phyloP scores from a whole-genome alignment of 306 rosid genomes.

The Lupinus albus region DNA sequence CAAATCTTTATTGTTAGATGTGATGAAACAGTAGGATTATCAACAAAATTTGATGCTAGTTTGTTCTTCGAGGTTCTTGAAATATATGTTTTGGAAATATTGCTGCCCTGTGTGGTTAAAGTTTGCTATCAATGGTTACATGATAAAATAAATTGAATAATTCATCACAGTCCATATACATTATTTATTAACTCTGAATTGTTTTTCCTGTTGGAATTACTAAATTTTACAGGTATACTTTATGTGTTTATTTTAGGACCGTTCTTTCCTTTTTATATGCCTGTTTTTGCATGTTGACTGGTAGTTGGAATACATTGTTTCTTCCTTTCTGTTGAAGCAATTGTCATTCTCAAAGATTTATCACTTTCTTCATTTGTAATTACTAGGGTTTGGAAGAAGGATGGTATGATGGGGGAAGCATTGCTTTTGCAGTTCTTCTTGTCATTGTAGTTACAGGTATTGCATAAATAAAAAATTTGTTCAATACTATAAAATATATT shows the following conservation, averaged over 20 bases:
- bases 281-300: conserved; percentile 13
- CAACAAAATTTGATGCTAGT: conserved; percentile 16
- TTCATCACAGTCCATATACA: conserved; percentile 18
- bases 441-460: conserved; percentile 93
- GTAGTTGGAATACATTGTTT: conserved; percentile 31
- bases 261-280: conserved; percentile 12
- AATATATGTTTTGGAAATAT: conserved; percentile 20
- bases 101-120: neutral
- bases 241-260: conserved; percentile 19
- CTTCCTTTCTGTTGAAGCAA: conserved; percentile 8
- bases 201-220: conserved; percentile 21
- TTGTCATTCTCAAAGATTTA: conserved; percentile 20
- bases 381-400: conserved; percentile 78
- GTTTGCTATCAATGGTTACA: neutral
- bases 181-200: conserved; percentile 9
- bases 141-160: conserved; percentile 26
- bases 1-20: conserved; percentile 11
- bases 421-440: conserved; percentile 81
- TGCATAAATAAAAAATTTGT: conserved; percentile 25
- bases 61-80: conserved; percentile 30
- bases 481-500: conserved; percentile 22
- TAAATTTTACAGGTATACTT: conserved; percentile 17
- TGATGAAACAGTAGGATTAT: conserved; percentile 25
- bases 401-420: conserved; percentile 98
- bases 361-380: conserved; percentile 34